A percentile compares a stretch with the other conserved stretches of the same genome.
Conservation (phyloP, 2,329 filamentous ascomycete species). For the Dactylellina leptospora region DNA sequence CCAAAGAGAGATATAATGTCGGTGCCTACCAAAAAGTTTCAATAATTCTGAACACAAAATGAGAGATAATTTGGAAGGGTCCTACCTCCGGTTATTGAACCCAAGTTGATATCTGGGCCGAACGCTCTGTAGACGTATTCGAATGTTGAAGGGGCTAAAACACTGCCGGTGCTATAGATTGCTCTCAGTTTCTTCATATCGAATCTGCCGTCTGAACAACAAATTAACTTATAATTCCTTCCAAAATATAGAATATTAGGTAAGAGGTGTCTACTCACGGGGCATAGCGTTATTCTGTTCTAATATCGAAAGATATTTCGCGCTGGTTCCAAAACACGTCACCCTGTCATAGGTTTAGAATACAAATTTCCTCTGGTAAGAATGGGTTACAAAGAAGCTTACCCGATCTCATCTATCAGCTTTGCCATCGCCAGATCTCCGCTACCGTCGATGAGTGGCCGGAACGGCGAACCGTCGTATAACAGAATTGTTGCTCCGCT, state of each 20-base stretch:
- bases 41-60: background rate
- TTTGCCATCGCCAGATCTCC: conserved; percentile 82
- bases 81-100: conserved; percentile 82
- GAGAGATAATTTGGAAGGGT: background rate
- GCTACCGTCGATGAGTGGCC: conserved; percentile 70
- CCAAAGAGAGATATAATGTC: conserved; percentile 97
- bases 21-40: conserved; percentile 65
- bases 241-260: background rate
- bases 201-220: conserved; percentile 60
- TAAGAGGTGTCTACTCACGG: conserved; percentile 59
- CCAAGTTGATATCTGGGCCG: conserved; percentile 80
- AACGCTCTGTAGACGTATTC: conserved; percentile 87
- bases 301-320: conserved; percentile 89
- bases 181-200: conserved; percentile 75
- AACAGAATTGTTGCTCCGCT: conserved; percentile 83
- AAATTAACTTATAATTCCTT: conserved; percentile 60
- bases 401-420: conserved; percentile 76
- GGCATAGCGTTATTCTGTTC: conserved; percentile 79
- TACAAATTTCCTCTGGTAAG: no score
- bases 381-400: no score
- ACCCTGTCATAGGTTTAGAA: conserved; percentile 66
- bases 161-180: conserved; percentile 93
- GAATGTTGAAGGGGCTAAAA: conserved; percentile 91
- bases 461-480: conserved; percentile 93
- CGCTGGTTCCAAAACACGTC: conserved; percentile 93